phyloP scores from a whole-genome alignment of 2,329 filamentous ascomycete species.

The Cylindrodendrum hubeiense region DNA sequence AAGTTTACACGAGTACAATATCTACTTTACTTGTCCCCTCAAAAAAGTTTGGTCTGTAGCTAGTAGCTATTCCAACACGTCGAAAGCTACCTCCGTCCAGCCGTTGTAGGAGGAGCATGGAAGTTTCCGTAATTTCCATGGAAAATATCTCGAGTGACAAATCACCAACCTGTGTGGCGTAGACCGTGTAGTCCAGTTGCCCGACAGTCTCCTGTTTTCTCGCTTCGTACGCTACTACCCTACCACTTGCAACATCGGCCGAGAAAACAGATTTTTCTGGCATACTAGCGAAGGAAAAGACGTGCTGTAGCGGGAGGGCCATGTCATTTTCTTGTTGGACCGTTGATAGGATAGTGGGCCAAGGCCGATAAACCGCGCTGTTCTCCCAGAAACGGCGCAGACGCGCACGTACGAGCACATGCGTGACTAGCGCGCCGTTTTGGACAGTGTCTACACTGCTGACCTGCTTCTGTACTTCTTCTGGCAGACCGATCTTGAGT shows the following conservation, averaged over 20 bases:
- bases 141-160: background rate
- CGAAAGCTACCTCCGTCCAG: background rate
- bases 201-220: constrained; percentile 14
- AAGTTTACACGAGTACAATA: background rate
- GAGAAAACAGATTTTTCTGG: constrained; percentile 4
- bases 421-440: constrained; percentile 3
- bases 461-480: background rate
- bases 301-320: background rate
- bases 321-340: background rate
- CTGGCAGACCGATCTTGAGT: background rate
- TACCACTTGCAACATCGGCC: background rate
- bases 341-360: background rate
- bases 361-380: background rate
- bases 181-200: constrained; percentile 5
- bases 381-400: constrained; percentile 7
- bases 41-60: constrained; percentile 16
- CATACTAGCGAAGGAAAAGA: background rate
- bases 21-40: background rate
- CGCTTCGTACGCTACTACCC: constrained; percentile 6
- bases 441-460: background rate
- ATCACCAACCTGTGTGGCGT: background rate
- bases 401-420: background rate
- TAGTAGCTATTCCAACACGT: constrained; percentile 1
- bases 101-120: background rate
- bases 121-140: background rate